Base-by-base conservation (phyloP, 2,329 filamentous ascomycete genomes). In the Verticillium nubilum region DNA sequence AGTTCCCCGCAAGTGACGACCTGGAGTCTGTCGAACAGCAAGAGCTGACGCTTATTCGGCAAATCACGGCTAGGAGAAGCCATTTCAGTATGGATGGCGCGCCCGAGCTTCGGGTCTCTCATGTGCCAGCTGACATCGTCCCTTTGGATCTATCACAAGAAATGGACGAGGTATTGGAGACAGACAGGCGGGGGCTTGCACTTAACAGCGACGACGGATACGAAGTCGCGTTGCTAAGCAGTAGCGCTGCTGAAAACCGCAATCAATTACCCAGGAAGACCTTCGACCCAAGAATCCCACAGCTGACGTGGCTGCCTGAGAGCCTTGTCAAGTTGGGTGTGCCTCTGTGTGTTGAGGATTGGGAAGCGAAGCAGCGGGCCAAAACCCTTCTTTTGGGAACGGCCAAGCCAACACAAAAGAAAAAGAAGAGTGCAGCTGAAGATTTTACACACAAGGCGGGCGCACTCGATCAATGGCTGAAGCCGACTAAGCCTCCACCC, bases 91-190 rank as follows among this genome's bases (percentile, higher is more conserved):
- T 89, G 0, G 94, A 96, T 69, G 86, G 82, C 1, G 85, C 86
- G 4, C 81, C 86, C 1, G 94, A 98, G 70, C 72, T 97, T 10
- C 87, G 94, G 6, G 74, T 98, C 25, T 86, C 90, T 1, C 96
- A 90, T 68, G 78, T 88, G 4, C 95, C 95, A 0, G 80, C 86
- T 2, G 83, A 90, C 29, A 81, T 97, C 17, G 91, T 97, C 2
- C 86, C 86, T 0, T 81, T 98, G 42, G 86, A 96, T 67, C 75
- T 97, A 26, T 83, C 86, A 12, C 79, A 81, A 0, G 93, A 97
- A 69, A 82, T 86, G 29, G 87, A 90, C 17, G 85, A 85, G 61
- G 77, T 79, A 1, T 79, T 83, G 2, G 63, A 71, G 0, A 80
- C 74, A 63, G 80, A 78, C 1, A 78, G 85, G 28, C 77, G 77